A percentile compares a stretch with the other conserved stretches of the same genome.
phyloP scores from a whole-genome alignment of 2,329 filamentous ascomycete species.

The Cadophora sp. region DNA sequence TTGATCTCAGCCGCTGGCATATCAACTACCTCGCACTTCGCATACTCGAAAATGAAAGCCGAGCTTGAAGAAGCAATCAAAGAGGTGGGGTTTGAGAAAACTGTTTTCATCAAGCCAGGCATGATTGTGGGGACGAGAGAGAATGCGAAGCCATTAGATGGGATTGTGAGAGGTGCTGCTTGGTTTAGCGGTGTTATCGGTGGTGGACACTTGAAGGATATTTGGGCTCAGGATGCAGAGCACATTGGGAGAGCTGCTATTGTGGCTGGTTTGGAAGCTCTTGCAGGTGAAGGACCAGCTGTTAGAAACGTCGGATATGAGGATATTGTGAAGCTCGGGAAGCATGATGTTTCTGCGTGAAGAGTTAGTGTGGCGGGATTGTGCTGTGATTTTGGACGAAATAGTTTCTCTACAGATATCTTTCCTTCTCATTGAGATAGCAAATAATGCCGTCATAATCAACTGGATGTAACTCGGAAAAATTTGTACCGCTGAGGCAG shows the following conservation, averaged over 20 bases:
- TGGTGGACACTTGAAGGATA: conserved; percentile 59
- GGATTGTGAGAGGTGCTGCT: conserved; percentile 60
- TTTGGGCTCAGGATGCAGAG: conserved; percentile 69
- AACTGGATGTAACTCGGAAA: too few relatives aligned
- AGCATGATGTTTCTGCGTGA: neutral
- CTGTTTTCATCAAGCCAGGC: conserved; percentile 79
- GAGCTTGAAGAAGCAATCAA: conserved; percentile 83
- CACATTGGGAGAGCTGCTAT: conserved; percentile 63
- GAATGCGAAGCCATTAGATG: conserved; percentile 64
- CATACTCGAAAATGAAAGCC: conserved; percentile 78
- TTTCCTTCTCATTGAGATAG: neutral
- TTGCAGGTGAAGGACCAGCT: conserved; percentile 50
- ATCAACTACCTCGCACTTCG: conserved; percentile 57
- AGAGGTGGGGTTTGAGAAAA: conserved; percentile 76
- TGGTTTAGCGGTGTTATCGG: conserved; percentile 60
- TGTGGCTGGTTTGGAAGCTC: conserved; percentile 52
- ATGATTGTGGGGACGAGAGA: conserved; percentile 76
- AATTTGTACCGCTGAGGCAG: too few relatives aligned
- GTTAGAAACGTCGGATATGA: conserved; percentile 54
- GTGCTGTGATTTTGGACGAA: too few relatives aligned
- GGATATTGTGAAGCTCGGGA: conserved; percentile 58
- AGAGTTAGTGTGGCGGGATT: too few relatives aligned
- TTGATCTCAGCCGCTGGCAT: conserved; percentile 48
- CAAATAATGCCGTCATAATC: too few relatives aligned
- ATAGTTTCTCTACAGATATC: neutral